A percentile compares a stretch with the other conserved stretches of the same genome.
phyloP scores from a whole-genome alignment of 805 yeast species.

The Monosporozyma solicola region DNA sequence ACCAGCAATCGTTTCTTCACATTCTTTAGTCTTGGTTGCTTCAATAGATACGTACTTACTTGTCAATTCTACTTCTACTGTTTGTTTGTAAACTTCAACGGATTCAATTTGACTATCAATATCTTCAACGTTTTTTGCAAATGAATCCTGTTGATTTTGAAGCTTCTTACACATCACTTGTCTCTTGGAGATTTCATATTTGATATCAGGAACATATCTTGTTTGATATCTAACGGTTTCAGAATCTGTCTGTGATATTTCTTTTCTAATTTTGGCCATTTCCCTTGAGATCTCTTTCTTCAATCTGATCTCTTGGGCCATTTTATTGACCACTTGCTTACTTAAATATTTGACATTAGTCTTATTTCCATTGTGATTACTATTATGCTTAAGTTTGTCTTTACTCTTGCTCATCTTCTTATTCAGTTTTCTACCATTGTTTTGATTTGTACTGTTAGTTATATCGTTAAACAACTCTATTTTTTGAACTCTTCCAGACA shows the following conservation, averaged over 20 bases:
- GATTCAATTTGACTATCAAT: conserved; percentile 7
- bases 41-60: conserved; percentile 15
- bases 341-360: conserved; percentile 1
- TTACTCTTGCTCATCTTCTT: neutral
- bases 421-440: neutral
- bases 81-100: conserved; percentile 5
- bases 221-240: conserved; percentile 5
- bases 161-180: conserved; percentile 14
- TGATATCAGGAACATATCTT: conserved; percentile 20
- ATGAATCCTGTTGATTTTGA: conserved; percentile 1
- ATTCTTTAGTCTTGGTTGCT: conserved; percentile 22
- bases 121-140: conserved; percentile 6
- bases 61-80: conserved; percentile 10
- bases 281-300: conserved; percentile 3
- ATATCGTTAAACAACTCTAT: neutral
- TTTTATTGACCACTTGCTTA: conserved; percentile 3
- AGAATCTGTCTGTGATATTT: conserved; percentile 2
- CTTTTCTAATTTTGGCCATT: conserved; percentile 1
- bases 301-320: conserved; percentile 4
- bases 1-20: conserved; percentile 12
- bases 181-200: conserved; percentile 22
- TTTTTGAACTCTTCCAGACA: neutral
- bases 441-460: neutral
- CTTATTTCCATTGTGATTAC: neutral
- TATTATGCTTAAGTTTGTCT: neutral